phyloP scores from a whole-genome alignment of 2,329 filamentous ascomycete genomes.

The Macrophomina phaseolina region DNA sequence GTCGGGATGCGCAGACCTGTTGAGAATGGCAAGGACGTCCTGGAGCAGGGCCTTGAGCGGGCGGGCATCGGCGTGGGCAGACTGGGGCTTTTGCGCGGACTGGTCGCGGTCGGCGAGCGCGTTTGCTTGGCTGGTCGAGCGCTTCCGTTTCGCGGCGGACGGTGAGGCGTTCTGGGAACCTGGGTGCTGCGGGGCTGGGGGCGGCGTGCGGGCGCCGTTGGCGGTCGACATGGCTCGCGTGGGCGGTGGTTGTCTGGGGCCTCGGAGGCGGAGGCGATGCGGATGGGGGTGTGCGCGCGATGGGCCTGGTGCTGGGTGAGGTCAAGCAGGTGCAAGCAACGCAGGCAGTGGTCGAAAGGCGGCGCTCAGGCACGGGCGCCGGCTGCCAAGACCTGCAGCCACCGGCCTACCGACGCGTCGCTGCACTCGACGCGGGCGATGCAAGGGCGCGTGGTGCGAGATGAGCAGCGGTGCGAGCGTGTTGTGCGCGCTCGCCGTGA shows the following conservation, averaged over 20 bases:
- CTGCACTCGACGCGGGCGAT: not conserved
- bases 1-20: conserved; percentile 39
- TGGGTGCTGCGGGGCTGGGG: conserved; percentile 35
- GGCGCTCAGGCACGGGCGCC: conserved; percentile 15
- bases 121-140: conserved; percentile 41
- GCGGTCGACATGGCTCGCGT: conserved; percentile 37
- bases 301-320: conserved; percentile 22
- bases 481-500: not conserved
- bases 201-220: conserved; percentile 45
- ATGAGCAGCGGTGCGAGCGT: not conserved
- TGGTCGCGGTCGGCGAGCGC: conserved; percentile 38
- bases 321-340: conserved; percentile 1
- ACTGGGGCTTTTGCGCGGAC: conserved; percentile 30
- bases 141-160: conserved; percentile 52
- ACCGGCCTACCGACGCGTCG: not conserved
- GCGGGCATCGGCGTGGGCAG: conserved; percentile 29
- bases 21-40: conserved; percentile 50
- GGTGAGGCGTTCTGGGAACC: conserved; percentile 37
- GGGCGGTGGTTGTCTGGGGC: conserved; percentile 25
- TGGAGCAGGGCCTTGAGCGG: conserved; percentile 40
- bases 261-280: conserved; percentile 19
- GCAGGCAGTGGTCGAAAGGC: not conserved
- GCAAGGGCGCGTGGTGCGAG: conserved; percentile 8
- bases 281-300: conserved; percentile 23
- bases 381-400: conserved; percentile 1